Evolutionary conservation across 2,329 filamentous ascomycete species (phyloP), one percentile per base, ranked within the genome.

Genomic region (Colletotrichum sp.): DNA sequence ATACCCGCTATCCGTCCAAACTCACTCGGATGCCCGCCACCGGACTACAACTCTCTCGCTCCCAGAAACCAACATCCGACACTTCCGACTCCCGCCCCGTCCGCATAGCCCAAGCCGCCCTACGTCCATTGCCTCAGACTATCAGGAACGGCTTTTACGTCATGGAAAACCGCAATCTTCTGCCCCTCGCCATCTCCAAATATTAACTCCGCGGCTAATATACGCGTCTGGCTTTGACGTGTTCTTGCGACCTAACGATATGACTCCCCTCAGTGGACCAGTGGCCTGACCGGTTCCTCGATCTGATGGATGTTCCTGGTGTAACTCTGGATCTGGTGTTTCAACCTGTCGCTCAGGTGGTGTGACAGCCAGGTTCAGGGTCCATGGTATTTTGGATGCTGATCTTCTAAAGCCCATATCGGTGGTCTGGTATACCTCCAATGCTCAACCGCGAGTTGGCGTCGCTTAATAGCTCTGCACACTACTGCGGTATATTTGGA

Each of bases 221-320:
- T 13, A 30, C 48, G 26, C 34, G 9, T 58, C 52, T 28, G 6
- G 8, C 30, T 21, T 52, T 32, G 43, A 68, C 32, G 36, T 34
- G 69, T 55, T 59, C 56, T 52, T 18, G n/a, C 14, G 14, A 48
- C 28, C 28, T 34, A 32, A 14, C 36, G 12, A 69, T 64, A 34
- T 59, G 18, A 52, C 73, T 64, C 26, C 52, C 64, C 32, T 52
- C 24, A 12, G 26, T 48, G 62, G 55, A 63, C 52, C 69, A 8
- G 32, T 62, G 38, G 34, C 38, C 32, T 69, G 63, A 69, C 58
- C 52, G 36, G 63, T 75, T 73, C 69, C 34, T 75, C 32, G n/a
- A 26, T 73, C 48, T 63, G 24, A 61, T 64, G 73, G 69, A 61
- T 75, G 69, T 75, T 73, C 73, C 69, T 38, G 64, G 73, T 73